phyloP scores from a whole-genome alignment of 805 yeast genomes.

The Lachancea meyersii region DNA sequence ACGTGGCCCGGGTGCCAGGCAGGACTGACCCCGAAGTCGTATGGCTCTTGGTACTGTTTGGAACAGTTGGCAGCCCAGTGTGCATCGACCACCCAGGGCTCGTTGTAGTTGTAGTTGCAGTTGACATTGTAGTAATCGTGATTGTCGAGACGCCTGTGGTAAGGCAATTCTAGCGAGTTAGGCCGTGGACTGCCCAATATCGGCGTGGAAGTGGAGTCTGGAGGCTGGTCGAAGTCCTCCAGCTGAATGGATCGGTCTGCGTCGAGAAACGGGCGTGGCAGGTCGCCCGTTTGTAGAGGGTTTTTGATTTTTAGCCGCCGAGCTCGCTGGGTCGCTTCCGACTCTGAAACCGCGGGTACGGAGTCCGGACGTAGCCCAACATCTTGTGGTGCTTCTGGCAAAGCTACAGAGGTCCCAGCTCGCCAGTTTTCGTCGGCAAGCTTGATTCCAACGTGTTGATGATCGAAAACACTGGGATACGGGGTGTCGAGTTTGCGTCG shows the following conservation, averaged over 20 bases:
- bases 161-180: neutral
- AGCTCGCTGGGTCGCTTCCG: neutral
- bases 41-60: neutral
- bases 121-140: neutral
- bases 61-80: neutral
- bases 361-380: neutral
- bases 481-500: neutral
- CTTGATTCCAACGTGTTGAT: neutral
- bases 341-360: neutral
- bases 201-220: conserved; percentile 31
- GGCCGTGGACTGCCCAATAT: conserved; percentile 6
- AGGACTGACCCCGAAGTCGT: neutral
- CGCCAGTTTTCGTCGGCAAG: neutral
- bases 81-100: neutral
- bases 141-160: neutral
- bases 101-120: neutral
- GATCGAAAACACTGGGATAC: neutral
- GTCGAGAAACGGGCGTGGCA: conserved; percentile 5
- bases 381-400: neutral
- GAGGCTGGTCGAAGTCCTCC: conserved; percentile 29
- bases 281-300: neutral
- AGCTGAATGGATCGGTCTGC: conserved; percentile 19
- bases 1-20: conserved; percentile 3
- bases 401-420: neutral
- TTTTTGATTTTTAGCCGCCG: conserved; percentile 11